Percentiles rank a stretch among this genome's conserved stretches.
phyloP scores from a whole-genome alignment of 495 filamentous ascomycete species.

The Lasiosphaeriaceae sp. region DNA sequence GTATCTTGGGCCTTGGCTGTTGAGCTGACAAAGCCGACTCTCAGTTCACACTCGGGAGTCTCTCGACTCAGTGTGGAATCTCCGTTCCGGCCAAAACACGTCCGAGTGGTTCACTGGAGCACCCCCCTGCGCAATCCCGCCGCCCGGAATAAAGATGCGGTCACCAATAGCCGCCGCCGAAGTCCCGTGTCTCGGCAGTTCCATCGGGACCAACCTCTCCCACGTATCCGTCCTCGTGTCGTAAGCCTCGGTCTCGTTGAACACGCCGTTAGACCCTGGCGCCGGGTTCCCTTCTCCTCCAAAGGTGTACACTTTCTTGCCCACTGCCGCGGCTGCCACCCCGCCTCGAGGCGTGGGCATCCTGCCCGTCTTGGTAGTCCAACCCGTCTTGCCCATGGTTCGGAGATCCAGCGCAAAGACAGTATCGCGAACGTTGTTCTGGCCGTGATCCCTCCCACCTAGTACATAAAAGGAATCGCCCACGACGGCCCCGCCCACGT shows the following conservation, averaged over 20 bases:
- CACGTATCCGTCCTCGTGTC: conserved; percentile 24
- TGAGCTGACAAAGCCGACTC: too few species aligned
- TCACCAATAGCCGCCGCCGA: conserved; percentile 21
- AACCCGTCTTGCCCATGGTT: conserved; percentile 7
- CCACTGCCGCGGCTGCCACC: conserved; percentile 22
- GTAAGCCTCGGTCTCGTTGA: conserved; percentile 30
- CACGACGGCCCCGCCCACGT: conserved; percentile 31
- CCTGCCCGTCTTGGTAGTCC: conserved; percentile 11
- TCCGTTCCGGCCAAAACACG: background rate
- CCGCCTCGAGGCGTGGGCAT: conserved; percentile 31
- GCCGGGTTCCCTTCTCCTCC: conserved; percentile 36
- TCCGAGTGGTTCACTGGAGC: background rate
- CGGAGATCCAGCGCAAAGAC: conserved; percentile 29
- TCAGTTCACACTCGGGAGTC: too few species aligned
- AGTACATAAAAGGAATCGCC: conserved; percentile 33
- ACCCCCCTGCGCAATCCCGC: conserved; percentile 6
- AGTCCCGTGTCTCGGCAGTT: conserved; percentile 31
- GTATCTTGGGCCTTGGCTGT: too few species aligned
- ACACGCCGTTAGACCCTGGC: conserved; percentile 14
- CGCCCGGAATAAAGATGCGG: conserved; percentile 25
- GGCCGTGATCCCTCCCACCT: conserved; percentile 30
- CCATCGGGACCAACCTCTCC: conserved; percentile 24
- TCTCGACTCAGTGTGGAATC: too few species aligned
- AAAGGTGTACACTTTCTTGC: conserved; percentile 31
- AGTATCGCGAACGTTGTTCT: conserved; percentile 20